Evolutionary conservation across 2,329 filamentous ascomycete genomes (phyloP).

Genomic region (Aureobasidium sp.): DNA sequence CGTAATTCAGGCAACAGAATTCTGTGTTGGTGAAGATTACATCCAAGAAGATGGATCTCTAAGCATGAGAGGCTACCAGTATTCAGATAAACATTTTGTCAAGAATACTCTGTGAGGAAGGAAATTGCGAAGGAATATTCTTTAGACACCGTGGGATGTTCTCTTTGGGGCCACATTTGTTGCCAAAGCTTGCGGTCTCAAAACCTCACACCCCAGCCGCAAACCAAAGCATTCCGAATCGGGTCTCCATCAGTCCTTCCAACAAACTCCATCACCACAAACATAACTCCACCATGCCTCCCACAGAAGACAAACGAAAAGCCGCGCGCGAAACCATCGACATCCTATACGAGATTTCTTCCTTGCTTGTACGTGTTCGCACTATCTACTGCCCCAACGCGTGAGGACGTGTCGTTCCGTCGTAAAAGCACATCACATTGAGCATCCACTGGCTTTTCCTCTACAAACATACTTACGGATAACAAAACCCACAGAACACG

Average conservation of each 20-base stretch:
- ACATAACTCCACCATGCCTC: constrained; percentile 18
- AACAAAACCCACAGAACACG: constrained; percentile 62
- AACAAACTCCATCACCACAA: not conserved
- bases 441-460: not conserved
- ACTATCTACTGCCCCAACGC: not conserved
- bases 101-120: too few relatives aligned
- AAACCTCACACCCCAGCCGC: not conserved
- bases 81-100: not conserved
- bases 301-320: constrained; percentile 54
- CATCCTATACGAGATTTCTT: constrained; percentile 68
- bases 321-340: constrained; percentile 77
- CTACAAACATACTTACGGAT: not conserved
- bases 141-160: too few relatives aligned
- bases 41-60: not conserved
- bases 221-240: not conserved
- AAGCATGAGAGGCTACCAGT: not conserved
- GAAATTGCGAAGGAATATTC: too few relatives aligned
- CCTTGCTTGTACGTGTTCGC: constrained; percentile 60
- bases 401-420: not conserved
- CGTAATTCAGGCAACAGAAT: not conserved
- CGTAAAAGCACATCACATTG: not conserved
- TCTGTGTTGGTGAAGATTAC: not conserved
- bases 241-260: not conserved
- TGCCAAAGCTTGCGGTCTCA: not conserved
- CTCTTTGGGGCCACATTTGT: too few relatives aligned